phyloP scores from a whole-genome alignment of 331 rosid species.

The Acacia pycnantha region DNA sequence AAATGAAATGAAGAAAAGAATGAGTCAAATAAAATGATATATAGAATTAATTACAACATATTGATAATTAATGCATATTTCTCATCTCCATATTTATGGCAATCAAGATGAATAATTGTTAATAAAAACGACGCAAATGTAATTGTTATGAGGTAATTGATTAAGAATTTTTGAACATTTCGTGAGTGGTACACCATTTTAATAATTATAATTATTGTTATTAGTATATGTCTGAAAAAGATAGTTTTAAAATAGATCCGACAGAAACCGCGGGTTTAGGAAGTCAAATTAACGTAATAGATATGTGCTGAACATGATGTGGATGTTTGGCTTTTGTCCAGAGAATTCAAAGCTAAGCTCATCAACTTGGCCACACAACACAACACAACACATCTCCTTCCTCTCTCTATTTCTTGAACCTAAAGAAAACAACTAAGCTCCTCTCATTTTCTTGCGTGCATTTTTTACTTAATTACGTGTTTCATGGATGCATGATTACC shows the following conservation, averaged over 20 bases:
- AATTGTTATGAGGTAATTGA: not conserved
- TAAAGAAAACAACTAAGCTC: slow-evolving; percentile 36
- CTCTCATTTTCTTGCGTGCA: not conserved
- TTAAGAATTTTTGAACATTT: not conserved
- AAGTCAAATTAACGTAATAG: slow-evolving; percentile 23
- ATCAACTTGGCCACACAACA: not conserved
- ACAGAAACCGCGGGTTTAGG: not conserved
- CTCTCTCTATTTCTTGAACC: slow-evolving; percentile 27
- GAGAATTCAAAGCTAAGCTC: not conserved
- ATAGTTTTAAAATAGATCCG: not conserved
- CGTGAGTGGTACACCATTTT: not conserved
- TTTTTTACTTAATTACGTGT: not conserved
- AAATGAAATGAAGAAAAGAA: not conserved
- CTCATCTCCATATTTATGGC: not conserved
- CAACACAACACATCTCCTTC: not conserved
- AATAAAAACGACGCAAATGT: not conserved
- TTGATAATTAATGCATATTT: not conserved
- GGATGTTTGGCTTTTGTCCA: not conserved
- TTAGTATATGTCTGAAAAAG: not conserved
- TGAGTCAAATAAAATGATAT: not conserved
- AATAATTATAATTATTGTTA: not conserved
- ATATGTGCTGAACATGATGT: slow-evolving; percentile 9
- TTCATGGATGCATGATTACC: not conserved
- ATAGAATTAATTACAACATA: not conserved
- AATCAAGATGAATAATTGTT: not conserved